phyloP scores from a whole-genome alignment of 2,329 filamentous ascomycete species.

The Diaporthe humulicola region DNA sequence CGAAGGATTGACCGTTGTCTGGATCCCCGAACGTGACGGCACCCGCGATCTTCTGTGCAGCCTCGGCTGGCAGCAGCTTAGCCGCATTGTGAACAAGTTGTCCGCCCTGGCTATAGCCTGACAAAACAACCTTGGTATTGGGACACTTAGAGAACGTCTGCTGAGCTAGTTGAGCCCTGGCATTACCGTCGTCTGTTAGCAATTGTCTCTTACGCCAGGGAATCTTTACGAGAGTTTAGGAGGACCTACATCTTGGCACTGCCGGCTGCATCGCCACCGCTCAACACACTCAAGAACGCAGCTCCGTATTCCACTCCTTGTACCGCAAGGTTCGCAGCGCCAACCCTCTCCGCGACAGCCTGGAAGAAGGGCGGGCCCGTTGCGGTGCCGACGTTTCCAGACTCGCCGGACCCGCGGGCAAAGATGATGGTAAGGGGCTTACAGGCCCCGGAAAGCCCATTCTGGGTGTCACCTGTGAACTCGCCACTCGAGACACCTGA shows the following conservation, averaged over 20 bases:
- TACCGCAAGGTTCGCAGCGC: conserved; percentile 41
- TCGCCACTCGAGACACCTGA: neutral
- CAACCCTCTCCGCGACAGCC: conserved; percentile 41
- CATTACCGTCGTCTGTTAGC: neutral
- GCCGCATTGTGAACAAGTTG: conserved; percentile 44
- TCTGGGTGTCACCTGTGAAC: conserved; percentile 18
- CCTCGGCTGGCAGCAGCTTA: conserved; percentile 1
- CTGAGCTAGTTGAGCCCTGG: conserved; percentile 25
- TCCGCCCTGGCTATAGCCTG: conserved; percentile 49
- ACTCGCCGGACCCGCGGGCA: conserved; percentile 47
- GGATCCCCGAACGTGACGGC: conserved; percentile 36
- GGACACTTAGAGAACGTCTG: conserved; percentile 41
- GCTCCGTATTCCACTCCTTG: conserved; percentile 48
- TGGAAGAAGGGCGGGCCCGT: conserved; percentile 45
- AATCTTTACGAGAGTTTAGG: too few relatives aligned
- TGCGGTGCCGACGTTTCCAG: conserved; percentile 45
- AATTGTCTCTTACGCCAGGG: neutral
- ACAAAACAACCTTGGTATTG: conserved; percentile 53
- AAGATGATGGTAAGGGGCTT: conserved; percentile 46
- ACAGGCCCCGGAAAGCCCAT: conserved; percentile 31
- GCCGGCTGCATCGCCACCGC: conserved; percentile 44
- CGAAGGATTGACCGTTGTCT: conserved; percentile 40
- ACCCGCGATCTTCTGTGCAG: conserved; percentile 8
- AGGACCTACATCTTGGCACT: conserved; percentile 22
- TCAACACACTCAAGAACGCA: conserved; percentile 42